A percentile compares a stretch with the other conserved stretches of the same genome.
These are phyloP conservation scores for Picea abies DNA, from an alignment of 83 land plant species.

Conservation along the genomic window DNA sequence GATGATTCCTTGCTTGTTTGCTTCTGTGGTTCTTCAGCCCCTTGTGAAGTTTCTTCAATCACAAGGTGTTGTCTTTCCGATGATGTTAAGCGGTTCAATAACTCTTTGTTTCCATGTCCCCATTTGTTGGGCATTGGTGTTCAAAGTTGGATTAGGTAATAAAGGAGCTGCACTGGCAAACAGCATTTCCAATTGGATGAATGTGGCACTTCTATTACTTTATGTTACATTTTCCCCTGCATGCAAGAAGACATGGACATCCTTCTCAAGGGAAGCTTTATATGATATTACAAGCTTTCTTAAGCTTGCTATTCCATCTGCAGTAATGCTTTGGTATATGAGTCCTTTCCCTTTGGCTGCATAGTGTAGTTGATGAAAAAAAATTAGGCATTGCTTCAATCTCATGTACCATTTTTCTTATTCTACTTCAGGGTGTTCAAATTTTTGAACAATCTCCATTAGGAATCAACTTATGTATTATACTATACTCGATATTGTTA, in stretches of 20 bases:
- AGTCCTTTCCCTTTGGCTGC: not conserved
- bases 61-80: constrained; percentile 81
- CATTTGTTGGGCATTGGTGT: constrained; percentile 67
- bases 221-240: constrained; percentile 62
- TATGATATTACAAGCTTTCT: constrained; percentile 47
- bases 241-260: constrained; percentile 63
- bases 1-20: constrained; percentile 76
- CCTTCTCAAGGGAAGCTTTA: constrained; percentile 73
- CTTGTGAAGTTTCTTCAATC: constrained; percentile 64
- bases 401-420: too few relatives aligned
- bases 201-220: constrained; percentile 51
- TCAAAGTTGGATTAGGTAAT: constrained; percentile 53
- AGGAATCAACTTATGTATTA: too few relatives aligned
- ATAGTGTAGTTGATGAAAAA: too few relatives aligned
- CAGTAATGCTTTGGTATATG: constrained; percentile 83
- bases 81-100: constrained; percentile 61
- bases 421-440: too few relatives aligned
- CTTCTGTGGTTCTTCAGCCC: constrained; percentile 71
- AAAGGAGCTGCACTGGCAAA: constrained; percentile 83
- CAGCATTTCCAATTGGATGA: constrained; percentile 68
- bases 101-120: constrained; percentile 51
- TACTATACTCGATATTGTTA: too few relatives aligned
- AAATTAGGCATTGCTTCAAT: too few relatives aligned
- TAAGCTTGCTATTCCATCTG: constrained; percentile 72
- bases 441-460: too few relatives aligned